Percentiles rank a stretch among this genome's conserved stretches.
These are phyloP conservation scores for Rhodomyrtus psidioides DNA, from an alignment of 441 rosid genomes.

Conservation along the genomic window DNA sequence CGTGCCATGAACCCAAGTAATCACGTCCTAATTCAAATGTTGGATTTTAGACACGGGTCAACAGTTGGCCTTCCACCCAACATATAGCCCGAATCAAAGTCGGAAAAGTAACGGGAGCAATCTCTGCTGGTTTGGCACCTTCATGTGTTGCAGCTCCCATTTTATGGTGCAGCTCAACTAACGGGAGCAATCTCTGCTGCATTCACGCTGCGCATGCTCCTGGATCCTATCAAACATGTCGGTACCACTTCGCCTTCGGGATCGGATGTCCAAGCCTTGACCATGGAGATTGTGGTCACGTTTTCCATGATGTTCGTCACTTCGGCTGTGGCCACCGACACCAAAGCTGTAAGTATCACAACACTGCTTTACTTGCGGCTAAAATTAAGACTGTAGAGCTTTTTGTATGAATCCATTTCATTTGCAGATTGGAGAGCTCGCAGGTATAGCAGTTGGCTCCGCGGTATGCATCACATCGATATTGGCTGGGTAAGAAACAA, in stretches of 20 bases:
- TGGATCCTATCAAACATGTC: conserved; percentile 32
- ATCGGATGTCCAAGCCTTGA: conserved; percentile 33
- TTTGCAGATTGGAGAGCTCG: conserved; percentile 52
- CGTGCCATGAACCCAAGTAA: neutral
- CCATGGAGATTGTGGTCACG: conserved; percentile 58
- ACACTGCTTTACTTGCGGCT: neutral
- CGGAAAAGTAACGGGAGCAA: no score
- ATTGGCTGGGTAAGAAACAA: conserved; percentile 44
- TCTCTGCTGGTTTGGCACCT: neutral
- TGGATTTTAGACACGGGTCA: neutral
- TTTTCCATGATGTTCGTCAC: conserved; percentile 58
- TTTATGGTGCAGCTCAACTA: conserved; percentile 44
- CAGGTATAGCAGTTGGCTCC: conserved; percentile 67
- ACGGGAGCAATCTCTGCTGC: conserved; percentile 39
- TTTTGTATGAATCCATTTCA: neutral
- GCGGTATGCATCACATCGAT: conserved; percentile 58
- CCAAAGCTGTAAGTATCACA: conserved; percentile 37
- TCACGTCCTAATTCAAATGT: neutral
- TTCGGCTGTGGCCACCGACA: conserved; percentile 55
- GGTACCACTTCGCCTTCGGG: conserved; percentile 58
- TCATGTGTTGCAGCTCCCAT: conserved; percentile 31
- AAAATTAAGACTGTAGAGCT: neutral
- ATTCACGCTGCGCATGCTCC: conserved; percentile 26
- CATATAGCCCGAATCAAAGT: neutral
- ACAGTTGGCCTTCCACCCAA: neutral